phyloP scores from a whole-genome alignment of 2,329 filamentous ascomycete genomes.

The Cytospora piceae region DNA sequence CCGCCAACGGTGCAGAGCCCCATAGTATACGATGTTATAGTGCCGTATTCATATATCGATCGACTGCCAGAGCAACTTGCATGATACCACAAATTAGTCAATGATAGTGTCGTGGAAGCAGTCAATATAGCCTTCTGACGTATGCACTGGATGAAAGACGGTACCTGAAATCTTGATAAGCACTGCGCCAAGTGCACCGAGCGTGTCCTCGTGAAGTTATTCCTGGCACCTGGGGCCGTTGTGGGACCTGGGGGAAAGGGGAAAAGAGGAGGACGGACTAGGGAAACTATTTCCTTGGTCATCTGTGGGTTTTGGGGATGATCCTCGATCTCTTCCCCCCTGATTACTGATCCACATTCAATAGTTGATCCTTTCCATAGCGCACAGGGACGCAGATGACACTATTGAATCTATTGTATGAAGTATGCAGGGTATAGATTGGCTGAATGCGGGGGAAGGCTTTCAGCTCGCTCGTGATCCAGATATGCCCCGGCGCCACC shows the following conservation, averaged over 20 bases:
- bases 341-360: background rate
- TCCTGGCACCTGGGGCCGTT: too few species aligned
- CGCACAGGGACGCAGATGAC: too few species aligned
- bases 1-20: background rate
- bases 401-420: too few species aligned
- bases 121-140: background rate
- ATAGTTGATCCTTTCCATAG: background rate
- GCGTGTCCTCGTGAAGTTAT: background rate
- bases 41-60: background rate
- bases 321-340: background rate
- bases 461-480: too few species aligned
- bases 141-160: background rate
- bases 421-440: too few species aligned
- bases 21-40: background rate
- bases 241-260: too few species aligned
- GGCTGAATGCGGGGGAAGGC: too few species aligned
- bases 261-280: too few species aligned
- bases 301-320: too few species aligned
- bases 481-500: too few species aligned
- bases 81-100: background rate
- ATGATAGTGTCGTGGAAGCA: background rate
- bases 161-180: background rate
- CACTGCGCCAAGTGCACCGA: too few species aligned
- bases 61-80: background rate
- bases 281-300: too few species aligned